phyloP scores from a whole-genome alignment of 495 filamentous ascomycete species.

The Aspergillus panamensis region DNA sequence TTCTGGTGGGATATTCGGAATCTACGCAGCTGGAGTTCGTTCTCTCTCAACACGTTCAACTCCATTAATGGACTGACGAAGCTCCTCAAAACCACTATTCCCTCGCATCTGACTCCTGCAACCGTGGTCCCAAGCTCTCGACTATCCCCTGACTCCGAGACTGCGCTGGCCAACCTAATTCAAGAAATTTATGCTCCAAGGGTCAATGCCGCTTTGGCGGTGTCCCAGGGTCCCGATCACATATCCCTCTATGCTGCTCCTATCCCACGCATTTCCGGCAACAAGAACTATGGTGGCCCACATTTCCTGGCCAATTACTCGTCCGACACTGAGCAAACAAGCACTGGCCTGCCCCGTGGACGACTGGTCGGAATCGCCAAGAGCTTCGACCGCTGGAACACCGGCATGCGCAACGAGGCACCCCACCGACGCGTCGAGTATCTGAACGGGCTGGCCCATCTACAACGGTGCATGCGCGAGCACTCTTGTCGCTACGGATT shows the following conservation, averaged over 20 bases:
- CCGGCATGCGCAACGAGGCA: constrained; percentile 80
- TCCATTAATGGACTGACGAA: constrained; percentile 65
- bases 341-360: constrained; percentile 66
- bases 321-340: constrained; percentile 67
- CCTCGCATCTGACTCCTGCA: constrained; percentile 58
- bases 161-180: constrained; percentile 65
- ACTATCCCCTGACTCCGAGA: constrained; percentile 69
- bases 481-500: constrained; percentile 91
- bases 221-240: constrained; percentile 61
- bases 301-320: constrained; percentile 68
- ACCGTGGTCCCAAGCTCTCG: constrained; percentile 49
- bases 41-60: constrained; percentile 68
- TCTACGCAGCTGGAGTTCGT: constrained; percentile 74
- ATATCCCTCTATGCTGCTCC: constrained; percentile 56
- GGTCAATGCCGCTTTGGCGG: constrained; percentile 70
- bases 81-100: constrained; percentile 70
- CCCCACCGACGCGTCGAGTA: constrained; percentile 80
- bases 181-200: constrained; percentile 69
- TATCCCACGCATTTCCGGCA: constrained; percentile 48
- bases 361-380: constrained; percentile 86
- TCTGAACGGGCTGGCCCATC: constrained; percentile 73
- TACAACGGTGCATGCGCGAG: constrained; percentile 88
- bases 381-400: constrained; percentile 89
- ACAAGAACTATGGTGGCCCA: constrained; percentile 51
- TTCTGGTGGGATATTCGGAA: constrained; percentile 96